A percentile compares a stretch with the other conserved stretches of the same genome.
Conservation (phyloP, 345 rosid species). For the Erucastrum elatum region DNA sequence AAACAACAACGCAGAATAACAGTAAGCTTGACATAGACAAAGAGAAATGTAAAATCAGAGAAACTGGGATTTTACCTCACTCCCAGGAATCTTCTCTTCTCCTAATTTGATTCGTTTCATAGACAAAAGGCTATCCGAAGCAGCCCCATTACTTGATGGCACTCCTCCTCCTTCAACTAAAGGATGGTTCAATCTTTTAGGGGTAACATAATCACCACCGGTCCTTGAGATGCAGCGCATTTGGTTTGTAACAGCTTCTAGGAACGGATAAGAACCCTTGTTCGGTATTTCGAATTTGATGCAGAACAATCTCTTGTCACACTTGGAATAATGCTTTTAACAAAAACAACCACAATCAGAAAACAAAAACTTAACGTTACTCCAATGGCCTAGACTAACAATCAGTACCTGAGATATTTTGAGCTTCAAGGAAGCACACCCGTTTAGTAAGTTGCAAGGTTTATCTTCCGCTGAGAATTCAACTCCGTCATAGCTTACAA, state of each 20-base stretch:
- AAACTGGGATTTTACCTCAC: constrained; percentile 36
- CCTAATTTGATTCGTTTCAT: constrained; percentile 64
- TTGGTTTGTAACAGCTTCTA: constrained; percentile 62
- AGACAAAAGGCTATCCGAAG: constrained; percentile 38
- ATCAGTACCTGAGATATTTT: constrained; percentile 72
- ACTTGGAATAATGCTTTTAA: constrained; percentile 74
- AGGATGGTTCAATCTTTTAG: constrained; percentile 49
- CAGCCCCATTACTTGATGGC: constrained; percentile 40
- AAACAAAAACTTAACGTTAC: background rate
- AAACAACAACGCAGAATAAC: constrained; percentile 22
- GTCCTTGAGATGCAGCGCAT: constrained; percentile 67
- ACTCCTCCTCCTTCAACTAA: constrained; percentile 8
- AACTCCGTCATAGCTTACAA: constrained; percentile 72
- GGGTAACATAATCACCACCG: constrained; percentile 47
- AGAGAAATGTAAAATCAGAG: background rate
- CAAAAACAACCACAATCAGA: constrained; percentile 6
- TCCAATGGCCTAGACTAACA: background rate
- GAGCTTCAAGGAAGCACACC: constrained; percentile 79
- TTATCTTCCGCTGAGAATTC: constrained; percentile 66
- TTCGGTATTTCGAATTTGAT: constrained; percentile 59
- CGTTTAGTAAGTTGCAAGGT: constrained; percentile 59
- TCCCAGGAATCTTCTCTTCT: constrained; percentile 41
- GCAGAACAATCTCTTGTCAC: constrained; percentile 71
- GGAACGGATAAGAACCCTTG: constrained; percentile 57
- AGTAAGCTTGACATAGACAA: background rate